Evolutionary conservation across 2,329 filamentous ascomycete species (phyloP).

Genomic region (Cucurbitaria berberidis): DNA sequence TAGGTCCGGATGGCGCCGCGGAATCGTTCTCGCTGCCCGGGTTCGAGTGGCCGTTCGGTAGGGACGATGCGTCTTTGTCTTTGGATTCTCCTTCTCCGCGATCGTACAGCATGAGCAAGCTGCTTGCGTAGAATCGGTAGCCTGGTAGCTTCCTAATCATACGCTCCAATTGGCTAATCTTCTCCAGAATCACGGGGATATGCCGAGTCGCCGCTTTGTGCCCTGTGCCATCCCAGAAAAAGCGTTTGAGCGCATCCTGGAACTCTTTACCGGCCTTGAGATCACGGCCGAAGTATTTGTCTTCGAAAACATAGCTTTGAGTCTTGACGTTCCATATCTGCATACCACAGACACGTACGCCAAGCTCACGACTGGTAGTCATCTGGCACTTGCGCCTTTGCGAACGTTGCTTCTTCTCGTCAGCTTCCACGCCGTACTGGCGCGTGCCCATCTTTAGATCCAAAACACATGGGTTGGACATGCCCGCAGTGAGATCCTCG

Average conservation of each 20-base stretch:
- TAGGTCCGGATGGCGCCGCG: conserved; percentile 32
- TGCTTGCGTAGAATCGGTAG: conserved; percentile 95
- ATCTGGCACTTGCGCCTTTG: conserved; percentile 90
- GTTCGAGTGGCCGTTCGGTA: conserved; percentile 18
- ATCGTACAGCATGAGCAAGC: conserved; percentile 94
- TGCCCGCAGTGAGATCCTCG: conserved; percentile 93
- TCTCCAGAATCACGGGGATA: conserved; percentile 85
- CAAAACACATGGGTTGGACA: conserved; percentile 95
- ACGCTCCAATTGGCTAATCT: conserved; percentile 79
- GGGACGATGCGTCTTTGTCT: conserved; percentile 26
- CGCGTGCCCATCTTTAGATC: conserved; percentile 99
- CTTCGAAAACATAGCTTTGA: conserved; percentile 89
- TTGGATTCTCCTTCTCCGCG: conserved; percentile 69
- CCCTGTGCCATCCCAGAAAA: conserved; percentile 88
- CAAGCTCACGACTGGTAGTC: conserved; percentile 89
- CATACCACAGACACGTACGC: conserved; percentile 92
- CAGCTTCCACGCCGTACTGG: conserved; percentile 92
- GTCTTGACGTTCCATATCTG: conserved; percentile 91
- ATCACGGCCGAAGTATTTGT: conserved; percentile 95
- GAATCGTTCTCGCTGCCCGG: conserved; percentile 30
- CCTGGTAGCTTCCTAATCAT: conserved; percentile 81
- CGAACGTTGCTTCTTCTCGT: conserved; percentile 88
- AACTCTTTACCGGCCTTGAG: conserved; percentile 89
- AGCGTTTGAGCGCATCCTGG: conserved; percentile 83
- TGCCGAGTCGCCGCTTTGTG: conserved; percentile 80